These are phyloP conservation scores for Lanmaoa pseudosensibilis DNA, from an alignment of 768 basidiomycete species.

Conservation along the genomic window DNA sequence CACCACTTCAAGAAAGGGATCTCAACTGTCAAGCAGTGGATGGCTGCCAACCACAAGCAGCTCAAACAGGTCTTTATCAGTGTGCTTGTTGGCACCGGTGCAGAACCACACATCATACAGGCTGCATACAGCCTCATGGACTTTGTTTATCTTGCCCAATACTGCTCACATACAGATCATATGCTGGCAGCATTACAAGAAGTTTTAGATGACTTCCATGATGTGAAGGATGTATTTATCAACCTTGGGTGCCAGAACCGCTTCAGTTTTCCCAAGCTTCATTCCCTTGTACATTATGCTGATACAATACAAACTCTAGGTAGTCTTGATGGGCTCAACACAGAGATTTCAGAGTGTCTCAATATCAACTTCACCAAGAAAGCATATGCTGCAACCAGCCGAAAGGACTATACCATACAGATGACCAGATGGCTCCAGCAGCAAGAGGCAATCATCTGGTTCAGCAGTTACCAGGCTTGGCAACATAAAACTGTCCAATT, in stretches of 20 bases:
- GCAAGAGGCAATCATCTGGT: not conserved
- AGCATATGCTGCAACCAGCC: not conserved
- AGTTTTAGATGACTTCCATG: not conserved
- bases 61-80: not conserved
- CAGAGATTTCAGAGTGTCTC: not conserved
- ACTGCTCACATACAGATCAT: not conserved
- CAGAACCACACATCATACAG: not conserved
- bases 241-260: not conserved
- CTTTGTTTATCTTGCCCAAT: not conserved
- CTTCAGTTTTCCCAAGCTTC: conserved; percentile 1
- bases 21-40: not conserved
- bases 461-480: not conserved
- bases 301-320: not conserved
- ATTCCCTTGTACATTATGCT: not conserved
- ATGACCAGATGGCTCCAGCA: not conserved
- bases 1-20: not conserved
- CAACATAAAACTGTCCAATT: too few relatives aligned
- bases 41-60: not conserved
- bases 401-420: not conserved
- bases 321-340: not conserved
- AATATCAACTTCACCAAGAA: conserved; percentile 1
- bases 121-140: not conserved
- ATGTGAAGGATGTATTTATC: not conserved
- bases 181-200: not conserved
- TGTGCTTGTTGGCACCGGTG: not conserved